phyloP scores from a whole-genome alignment of 2,329 filamentous ascomycete genomes.

The Fusarium globosum region DNA sequence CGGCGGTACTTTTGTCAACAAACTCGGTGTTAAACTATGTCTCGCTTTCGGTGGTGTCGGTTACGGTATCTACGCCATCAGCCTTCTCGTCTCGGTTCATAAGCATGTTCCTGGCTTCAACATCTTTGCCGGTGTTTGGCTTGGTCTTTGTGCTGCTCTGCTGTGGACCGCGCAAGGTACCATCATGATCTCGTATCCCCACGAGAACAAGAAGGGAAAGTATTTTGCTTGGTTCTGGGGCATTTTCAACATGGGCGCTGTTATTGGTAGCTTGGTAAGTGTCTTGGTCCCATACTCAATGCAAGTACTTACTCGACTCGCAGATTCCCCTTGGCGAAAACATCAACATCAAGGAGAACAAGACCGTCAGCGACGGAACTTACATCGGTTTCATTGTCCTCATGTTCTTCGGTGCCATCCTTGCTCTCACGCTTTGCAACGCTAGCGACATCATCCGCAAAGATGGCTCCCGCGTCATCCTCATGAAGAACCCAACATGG shows the following conservation, averaged over 20 bases:
- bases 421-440: conserved; percentile 77
- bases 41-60: conserved; percentile 79
- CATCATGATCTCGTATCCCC: conserved; percentile 91
- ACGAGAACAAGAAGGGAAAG: conserved; percentile 82
- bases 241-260: conserved; percentile 92
- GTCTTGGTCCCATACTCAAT: accelerated
- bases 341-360: conserved; percentile 40
- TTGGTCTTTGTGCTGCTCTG: conserved; percentile 82
- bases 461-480: conserved; percentile 82
- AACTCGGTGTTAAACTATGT: conserved; percentile 73
- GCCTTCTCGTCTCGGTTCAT: conserved; percentile 77
- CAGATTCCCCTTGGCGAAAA: conserved; percentile 57
- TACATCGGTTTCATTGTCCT: conserved; percentile 90
- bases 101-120: conserved; percentile 54
- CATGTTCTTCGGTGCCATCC: conserved; percentile 75
- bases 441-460: conserved; percentile 77
- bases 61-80: conserved; percentile 76
- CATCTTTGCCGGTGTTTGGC: conserved; percentile 79
- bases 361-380: conserved; percentile 77
- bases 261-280: conserved; percentile 77
- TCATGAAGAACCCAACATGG: conserved; percentile 94
- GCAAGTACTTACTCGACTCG: conserved; percentile 56
- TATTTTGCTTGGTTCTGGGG: conserved; percentile 95
- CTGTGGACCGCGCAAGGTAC: conserved; percentile 86
- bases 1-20: conserved; percentile 81